A percentile compares a stretch with the other conserved stretches of the same genome.
Conservation (phyloP, 805 yeast genomes). For the Saturnispora bothae region DNA sequence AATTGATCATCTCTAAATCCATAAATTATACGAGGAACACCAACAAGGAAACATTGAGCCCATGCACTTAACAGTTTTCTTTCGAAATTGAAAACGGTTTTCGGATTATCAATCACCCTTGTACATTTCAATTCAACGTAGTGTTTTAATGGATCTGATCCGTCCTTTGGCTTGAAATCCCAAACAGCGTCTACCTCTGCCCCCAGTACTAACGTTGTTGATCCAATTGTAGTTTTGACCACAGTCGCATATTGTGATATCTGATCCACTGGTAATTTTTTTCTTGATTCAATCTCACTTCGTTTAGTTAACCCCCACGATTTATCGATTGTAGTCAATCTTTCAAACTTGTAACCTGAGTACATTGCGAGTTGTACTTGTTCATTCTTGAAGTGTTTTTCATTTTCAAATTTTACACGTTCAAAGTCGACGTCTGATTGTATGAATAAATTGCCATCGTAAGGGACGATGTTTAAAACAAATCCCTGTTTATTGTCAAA, state of each 20-base stretch:
- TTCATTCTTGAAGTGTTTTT: constrained; percentile 25
- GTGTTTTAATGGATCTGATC: constrained; percentile 46
- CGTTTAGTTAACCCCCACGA: constrained; percentile 69
- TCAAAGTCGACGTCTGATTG: constrained; percentile 30
- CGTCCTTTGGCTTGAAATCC: constrained; percentile 54
- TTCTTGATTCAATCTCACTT: constrained; percentile 54
- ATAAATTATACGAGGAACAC: constrained; percentile 68
- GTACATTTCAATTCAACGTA: constrained; percentile 82
- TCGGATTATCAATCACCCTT: constrained; percentile 40
- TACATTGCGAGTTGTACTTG: constrained; percentile 34
- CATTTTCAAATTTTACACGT: constrained; percentile 23
- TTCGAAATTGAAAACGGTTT: constrained; percentile 59
- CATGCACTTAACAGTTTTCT: constrained; percentile 69
- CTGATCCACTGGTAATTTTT: constrained; percentile 49
- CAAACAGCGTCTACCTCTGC: constrained; percentile 91
- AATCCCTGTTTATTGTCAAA: constrained; percentile 46
- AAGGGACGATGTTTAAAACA: constrained; percentile 52
- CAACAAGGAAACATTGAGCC: constrained; percentile 89
- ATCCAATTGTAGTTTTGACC: constrained; percentile 80
- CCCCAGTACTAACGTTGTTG: constrained; percentile 54
- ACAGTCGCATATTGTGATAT: constrained; percentile 71
- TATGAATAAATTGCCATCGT: constrained; percentile 67
- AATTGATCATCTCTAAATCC: constrained; percentile 78
- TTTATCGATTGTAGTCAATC: constrained; percentile 57
- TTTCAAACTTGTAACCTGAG: constrained; percentile 81